phyloP scores from a whole-genome alignment of 1,139 yeast species.

The Protomyces inouyei region DNA sequence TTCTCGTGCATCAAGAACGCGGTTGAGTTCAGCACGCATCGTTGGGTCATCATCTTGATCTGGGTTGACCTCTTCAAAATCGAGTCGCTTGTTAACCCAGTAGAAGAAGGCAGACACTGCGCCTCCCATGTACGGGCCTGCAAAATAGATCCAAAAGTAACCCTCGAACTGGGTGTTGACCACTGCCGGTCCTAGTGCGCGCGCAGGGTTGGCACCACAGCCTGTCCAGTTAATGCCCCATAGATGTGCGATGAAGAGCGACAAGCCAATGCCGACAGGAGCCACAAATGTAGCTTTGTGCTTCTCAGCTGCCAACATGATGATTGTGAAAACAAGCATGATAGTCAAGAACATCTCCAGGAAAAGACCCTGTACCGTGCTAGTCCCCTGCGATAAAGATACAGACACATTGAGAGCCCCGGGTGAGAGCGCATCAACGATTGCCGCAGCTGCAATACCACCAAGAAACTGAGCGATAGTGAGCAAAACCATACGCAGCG shows the following conservation, averaged over 20 bases:
- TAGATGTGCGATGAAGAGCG: constrained; percentile 75
- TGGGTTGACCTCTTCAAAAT: constrained; percentile 18
- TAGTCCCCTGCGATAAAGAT: constrained; percentile 29
- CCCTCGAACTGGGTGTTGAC: constrained; percentile 67
- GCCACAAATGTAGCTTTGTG: constrained; percentile 37
- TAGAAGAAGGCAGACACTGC: constrained; percentile 14
- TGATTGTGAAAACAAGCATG: constrained; percentile 67
- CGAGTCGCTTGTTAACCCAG: constrained; percentile 11
- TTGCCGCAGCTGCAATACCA: constrained; percentile 92
- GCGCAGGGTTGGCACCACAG: constrained; percentile 89
- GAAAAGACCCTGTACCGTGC: constrained; percentile 66
- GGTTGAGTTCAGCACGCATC: constrained; percentile 1
- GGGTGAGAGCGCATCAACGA: constrained; percentile 36
- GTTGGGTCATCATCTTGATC: constrained; percentile 27
- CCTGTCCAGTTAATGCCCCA: constrained; percentile 77
- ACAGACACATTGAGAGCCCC: constrained; percentile 10
- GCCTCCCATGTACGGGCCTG: constrained; percentile 37
- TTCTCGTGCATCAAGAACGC: constrained; percentile 9
- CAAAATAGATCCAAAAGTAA: constrained; percentile 80
- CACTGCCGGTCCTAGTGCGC: constrained; percentile 79
- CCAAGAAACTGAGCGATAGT: constrained; percentile 67
- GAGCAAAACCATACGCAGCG: constrained; percentile 64
- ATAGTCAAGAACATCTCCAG: constrained; percentile 70
- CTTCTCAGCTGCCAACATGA: constrained; percentile 81
- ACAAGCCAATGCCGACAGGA: constrained; percentile 47